These are phyloP conservation scores for Phytophthora constricta DNA, from an alignment of 352 stramenopile genomes.

Conservation along the genomic window DNA sequence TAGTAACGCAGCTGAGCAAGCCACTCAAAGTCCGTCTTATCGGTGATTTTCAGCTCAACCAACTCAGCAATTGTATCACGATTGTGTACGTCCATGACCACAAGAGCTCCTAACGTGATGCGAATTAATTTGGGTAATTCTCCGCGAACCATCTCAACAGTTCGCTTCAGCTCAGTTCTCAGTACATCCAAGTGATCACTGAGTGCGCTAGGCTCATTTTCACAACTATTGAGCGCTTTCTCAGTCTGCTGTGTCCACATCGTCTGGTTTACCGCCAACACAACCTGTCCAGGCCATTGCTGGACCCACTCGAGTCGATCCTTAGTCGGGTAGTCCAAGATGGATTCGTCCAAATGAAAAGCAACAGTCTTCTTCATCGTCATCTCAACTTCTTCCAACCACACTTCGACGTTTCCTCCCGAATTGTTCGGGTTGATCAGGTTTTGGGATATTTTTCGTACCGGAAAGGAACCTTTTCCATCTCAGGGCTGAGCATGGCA, in stretches of 20 bases:
- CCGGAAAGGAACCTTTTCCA: conserved; percentile 90
- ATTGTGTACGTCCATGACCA: conserved; percentile 97
- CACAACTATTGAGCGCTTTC: conserved; percentile 49
- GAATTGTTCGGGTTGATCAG: conserved; percentile 95
- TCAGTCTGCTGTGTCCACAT: conserved; percentile 92
- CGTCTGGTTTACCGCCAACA: conserved; percentile 93
- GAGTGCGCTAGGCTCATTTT: conserved; percentile 52
- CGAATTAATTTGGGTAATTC: conserved; percentile 94
- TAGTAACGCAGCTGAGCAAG: conserved; percentile 94
- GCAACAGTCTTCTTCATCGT: conserved; percentile 89
- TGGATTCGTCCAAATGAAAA: conserved; percentile 81
- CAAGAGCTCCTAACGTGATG: conserved; percentile 90
- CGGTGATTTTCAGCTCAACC: conserved; percentile 74
- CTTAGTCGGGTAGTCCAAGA: conserved; percentile 88
- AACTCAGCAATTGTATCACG: conserved; percentile 94
- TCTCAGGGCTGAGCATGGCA: conserved; percentile 87
- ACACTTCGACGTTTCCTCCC: conserved; percentile 94
- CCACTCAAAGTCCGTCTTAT: conserved; percentile 94
- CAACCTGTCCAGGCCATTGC: conserved; percentile 93
- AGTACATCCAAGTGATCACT: conserved; percentile 71
- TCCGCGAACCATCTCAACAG: conserved; percentile 92
- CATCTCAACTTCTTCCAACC: conserved; percentile 85
- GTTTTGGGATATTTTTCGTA: conserved; percentile 89
- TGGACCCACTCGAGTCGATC: conserved; percentile 92
- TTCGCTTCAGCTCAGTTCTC: conserved; percentile 82